phyloP scores from a whole-genome alignment of 768 basidiomycete species.

The Pleurotus sapidus region DNA sequence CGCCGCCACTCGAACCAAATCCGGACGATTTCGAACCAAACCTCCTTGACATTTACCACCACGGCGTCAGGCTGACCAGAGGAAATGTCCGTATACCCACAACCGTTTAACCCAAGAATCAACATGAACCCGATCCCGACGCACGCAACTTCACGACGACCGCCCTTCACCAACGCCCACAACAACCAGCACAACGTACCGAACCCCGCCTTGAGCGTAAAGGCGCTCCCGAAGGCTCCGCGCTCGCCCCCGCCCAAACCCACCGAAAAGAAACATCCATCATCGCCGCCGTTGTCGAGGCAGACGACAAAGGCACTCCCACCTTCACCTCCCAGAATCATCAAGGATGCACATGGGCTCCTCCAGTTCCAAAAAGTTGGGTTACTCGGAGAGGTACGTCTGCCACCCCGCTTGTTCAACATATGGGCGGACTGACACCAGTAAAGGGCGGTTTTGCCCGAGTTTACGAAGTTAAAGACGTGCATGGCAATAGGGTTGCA shows the following conservation, averaged over 20 bases:
- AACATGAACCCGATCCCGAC: constrained; percentile 8
- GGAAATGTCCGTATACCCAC: constrained; percentile 8
- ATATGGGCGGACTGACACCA: constrained; percentile 22
- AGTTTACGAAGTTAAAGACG: constrained; percentile 91
- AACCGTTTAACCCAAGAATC: background rate
- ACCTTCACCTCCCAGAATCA: constrained; percentile 77
- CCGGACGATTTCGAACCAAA: constrained; percentile 6
- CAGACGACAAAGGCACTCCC: constrained; percentile 83
- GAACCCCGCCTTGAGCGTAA: constrained; percentile 5
- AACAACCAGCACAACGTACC: constrained; percentile 13
- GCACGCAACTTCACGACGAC: constrained; percentile 26
- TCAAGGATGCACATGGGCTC: constrained; percentile 57
- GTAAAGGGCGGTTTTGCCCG: constrained; percentile 86
- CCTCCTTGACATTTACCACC: background rate
- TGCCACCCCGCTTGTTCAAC: background rate
- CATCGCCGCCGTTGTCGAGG: constrained; percentile 69
- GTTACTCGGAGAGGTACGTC: constrained; percentile 84
- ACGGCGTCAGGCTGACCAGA: constrained; percentile 6
- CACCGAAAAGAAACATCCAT: constrained; percentile 34
- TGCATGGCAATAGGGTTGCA: constrained; percentile 61
- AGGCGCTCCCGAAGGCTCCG: constrained; percentile 20
- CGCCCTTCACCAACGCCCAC: constrained; percentile 43
- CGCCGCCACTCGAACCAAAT: constrained; percentile 5
- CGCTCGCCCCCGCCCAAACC: constrained; percentile 29
- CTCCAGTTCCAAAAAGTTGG: constrained; percentile 69